phyloP scores from a whole-genome alignment of 495 filamentous ascomycete genomes.

The Immersiella caudata region DNA sequence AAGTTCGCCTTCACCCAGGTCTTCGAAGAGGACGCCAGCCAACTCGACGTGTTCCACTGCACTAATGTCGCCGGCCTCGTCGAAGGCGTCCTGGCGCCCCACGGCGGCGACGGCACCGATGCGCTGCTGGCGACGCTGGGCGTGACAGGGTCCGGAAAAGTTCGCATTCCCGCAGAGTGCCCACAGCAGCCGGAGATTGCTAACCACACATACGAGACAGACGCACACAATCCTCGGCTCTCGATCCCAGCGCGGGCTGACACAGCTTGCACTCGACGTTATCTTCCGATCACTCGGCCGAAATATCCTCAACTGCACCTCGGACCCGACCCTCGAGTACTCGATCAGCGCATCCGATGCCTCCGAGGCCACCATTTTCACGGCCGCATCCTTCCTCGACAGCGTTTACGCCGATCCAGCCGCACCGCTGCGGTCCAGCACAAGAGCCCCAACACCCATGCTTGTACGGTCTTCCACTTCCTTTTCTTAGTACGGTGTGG shows the following conservation, averaged over 20 bases:
- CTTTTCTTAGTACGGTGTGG: slow-evolving; percentile 18
- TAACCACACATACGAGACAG: slow-evolving; percentile 49
- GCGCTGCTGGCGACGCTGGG: slow-evolving; percentile 89
- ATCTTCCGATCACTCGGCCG: slow-evolving; percentile 77
- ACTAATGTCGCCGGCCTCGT: slow-evolving; percentile 75
- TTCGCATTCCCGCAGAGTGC: slow-evolving; percentile 40
- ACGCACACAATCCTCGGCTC: slow-evolving; percentile 97
- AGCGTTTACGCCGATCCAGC: slow-evolving; percentile 70
- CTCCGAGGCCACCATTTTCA: slow-evolving; percentile 80
- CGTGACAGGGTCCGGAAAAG: slow-evolving; percentile 96
- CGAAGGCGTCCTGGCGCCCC: slow-evolving; percentile 71
- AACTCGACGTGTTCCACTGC: slow-evolving; percentile 85
- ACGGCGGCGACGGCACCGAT: slow-evolving; percentile 78
- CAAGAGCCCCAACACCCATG: slow-evolving; percentile 81
- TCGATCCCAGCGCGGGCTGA: slow-evolving; percentile 81
- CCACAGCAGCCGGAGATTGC: slow-evolving; percentile 8
- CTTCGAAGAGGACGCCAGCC: slow-evolving; percentile 81
- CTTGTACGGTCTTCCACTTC: slow-evolving; percentile 59
- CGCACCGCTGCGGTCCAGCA: slow-evolving; percentile 59
- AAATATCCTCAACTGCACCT: slow-evolving; percentile 64
- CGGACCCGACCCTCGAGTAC: slow-evolving; percentile 63
- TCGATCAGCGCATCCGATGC: slow-evolving; percentile 75
- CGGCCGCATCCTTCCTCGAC: slow-evolving; percentile 78
- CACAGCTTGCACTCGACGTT: slow-evolving; percentile 87
- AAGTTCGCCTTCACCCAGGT: slow-evolving; percentile 93